These are phyloP conservation scores for Endocarpon pusillum DNA, from an alignment of 495 filamentous ascomycete genomes.

Conservation along the genomic window DNA sequence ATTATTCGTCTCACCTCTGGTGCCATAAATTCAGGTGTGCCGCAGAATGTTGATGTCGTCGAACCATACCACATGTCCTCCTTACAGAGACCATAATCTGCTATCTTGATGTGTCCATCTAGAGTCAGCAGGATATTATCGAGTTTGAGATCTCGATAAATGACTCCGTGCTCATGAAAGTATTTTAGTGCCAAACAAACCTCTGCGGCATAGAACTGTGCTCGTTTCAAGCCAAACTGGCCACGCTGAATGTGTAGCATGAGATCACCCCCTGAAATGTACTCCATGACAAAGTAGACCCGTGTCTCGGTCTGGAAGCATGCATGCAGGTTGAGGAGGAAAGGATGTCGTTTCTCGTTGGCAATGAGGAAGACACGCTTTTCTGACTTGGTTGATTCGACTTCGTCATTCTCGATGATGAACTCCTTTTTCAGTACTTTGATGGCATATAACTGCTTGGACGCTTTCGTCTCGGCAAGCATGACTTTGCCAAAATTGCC, in stretches of 20 bases:
- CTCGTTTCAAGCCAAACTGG: constrained; percentile 86
- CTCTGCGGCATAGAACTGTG: constrained; percentile 98
- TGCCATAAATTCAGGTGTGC: constrained; percentile 98
- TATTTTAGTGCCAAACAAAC: constrained; percentile 96
- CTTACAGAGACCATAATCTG: constrained; percentile 96
- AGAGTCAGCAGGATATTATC: constrained; percentile 95
- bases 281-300: constrained; percentile 99
- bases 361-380: constrained; percentile 94
- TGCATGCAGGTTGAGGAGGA: constrained; percentile 86
- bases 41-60: constrained; percentile 95
- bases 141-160: constrained; percentile 97
- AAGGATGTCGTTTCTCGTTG: constrained; percentile 94
- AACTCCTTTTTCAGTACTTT: constrained; percentile 99
- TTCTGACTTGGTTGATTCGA: constrained; percentile 96
- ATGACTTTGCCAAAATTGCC: constrained; percentile 99
- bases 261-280: constrained; percentile 94
- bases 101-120: constrained; percentile 97
- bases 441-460: constrained; percentile 88
- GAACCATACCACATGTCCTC: constrained; percentile 99
- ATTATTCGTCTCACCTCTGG: constrained; percentile 53
- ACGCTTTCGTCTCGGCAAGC: constrained; percentile 89
- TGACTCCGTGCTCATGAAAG: constrained; percentile 98
- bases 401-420: constrained; percentile 99
- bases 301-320: constrained; percentile 99
- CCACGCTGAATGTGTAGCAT: constrained; percentile 98